Evolutionary conservation across 306 rosid genomes (phyloP), one percentile per base, ranked within the genome.

Genomic region (Parietaria judaica): DNA sequence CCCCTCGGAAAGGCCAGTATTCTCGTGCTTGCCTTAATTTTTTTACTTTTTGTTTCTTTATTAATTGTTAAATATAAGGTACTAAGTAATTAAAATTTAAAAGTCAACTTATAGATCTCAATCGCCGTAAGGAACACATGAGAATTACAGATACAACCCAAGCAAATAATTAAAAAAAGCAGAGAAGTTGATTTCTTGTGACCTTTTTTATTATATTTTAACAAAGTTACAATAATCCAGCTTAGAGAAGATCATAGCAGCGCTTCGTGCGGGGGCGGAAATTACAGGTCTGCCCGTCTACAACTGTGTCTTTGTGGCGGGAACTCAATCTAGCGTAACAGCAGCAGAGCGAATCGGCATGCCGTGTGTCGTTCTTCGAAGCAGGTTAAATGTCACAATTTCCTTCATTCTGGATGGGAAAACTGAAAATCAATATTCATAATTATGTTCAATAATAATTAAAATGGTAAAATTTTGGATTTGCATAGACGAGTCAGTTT

Each of bases 211-310:
- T 5, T 48, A 73, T 5, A 5, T 36, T 50, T 58, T 37, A 52
- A 65, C 51, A 14, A 38, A 44, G 6, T 54, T 51, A 37, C 38
- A 14, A 11, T 56, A 44, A 45, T 76, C 47, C 95, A 88, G 98
- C 69, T 75, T 74, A 71, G 83, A 75, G 62, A 88, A 88, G 83
- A 82, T 84, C 67, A 81, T 82, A 62, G 70, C 88, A 77, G 80
- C 96, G 23, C 81, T 92, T 65, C 83, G 84, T 36, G 98, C 96
- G 3, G 98, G 98, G 76, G 95, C 98, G 11, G 98, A 92, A 76
- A 68, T 31, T 79, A 88, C 86, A 4, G 79, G 86, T 51, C 13
- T 72, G 64, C 85, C 96, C 53, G 80, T 84, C 68, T 12, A 73
- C 75, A 71, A 80, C 57, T 92, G 95, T 63, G 79, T 92, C 74